These are phyloP conservation scores for Nemania diffusa DNA, from an alignment of 2,329 filamentous ascomycete genomes.

Conservation along the genomic window DNA sequence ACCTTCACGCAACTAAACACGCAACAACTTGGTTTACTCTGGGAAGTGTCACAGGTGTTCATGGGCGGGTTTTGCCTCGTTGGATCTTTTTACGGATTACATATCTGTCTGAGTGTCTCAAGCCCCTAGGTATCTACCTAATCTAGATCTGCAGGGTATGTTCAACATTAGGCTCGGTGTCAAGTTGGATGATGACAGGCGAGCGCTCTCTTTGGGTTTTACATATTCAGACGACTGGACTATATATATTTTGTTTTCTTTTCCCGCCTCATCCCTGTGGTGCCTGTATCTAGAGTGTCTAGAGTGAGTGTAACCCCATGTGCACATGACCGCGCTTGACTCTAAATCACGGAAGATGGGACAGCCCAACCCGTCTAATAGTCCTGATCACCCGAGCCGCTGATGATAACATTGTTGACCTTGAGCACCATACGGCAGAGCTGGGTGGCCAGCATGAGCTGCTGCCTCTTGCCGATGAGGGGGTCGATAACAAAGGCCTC, in stretches of 20 bases:
- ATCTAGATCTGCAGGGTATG: conserved; percentile 3
- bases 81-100: conserved; percentile 4
- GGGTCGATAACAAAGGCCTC: conserved; percentile 98
- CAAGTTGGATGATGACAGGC: not conserved
- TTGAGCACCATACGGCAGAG: conserved; percentile 98
- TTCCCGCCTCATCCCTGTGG: not conserved
- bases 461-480: conserved; percentile 96
- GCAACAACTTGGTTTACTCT: not conserved
- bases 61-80: not conserved
- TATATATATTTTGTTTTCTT: not conserved
- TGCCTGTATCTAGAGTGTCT: not conserved
- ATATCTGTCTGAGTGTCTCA: conserved; percentile 7
- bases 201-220: not conserved
- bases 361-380: conserved; percentile 65
- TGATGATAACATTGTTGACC: conserved; percentile 95
- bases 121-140: conserved; percentile 20
- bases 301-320: not conserved
- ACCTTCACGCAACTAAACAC: not conserved
- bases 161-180: conserved; percentile 8
- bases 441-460: conserved; percentile 95
- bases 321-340: not conserved
- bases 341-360: not conserved
- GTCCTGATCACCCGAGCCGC: conserved; percentile 86
- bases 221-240: not conserved
- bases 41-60: not conserved